Conservation (phyloP, 305 asterid genomes). For the Fraxinus sp. region DNA sequence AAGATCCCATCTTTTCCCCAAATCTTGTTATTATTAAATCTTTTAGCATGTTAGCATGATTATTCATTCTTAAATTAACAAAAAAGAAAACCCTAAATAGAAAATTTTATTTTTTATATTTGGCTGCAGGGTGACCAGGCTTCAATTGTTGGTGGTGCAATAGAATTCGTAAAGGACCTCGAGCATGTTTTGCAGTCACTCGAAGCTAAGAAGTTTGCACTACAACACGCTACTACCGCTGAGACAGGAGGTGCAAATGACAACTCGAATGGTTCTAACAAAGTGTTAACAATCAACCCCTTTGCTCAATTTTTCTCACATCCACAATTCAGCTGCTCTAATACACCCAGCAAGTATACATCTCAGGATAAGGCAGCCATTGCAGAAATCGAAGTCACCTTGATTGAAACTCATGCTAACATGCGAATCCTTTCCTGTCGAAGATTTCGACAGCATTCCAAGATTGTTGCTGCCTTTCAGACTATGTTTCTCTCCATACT, state of each 20-base stretch:
- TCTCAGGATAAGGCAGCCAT: constrained; percentile 56
- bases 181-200: constrained; percentile 77
- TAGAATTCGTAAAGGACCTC: constrained; percentile 83
- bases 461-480: constrained; percentile 60
- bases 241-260: background rate
- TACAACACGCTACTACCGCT: constrained; percentile 18
- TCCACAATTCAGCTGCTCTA: constrained; percentile 68
- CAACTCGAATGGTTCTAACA: background rate
- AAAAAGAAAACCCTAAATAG: background rate
- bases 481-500: constrained; percentile 57
- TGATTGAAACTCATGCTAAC: constrained; percentile 85
- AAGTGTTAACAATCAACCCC: constrained; percentile 31
- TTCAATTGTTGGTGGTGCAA: constrained; percentile 89
- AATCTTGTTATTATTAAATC: constrained; percentile 36
- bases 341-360: constrained; percentile 47
- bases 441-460: constrained; percentile 62
- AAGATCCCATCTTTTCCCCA: constrained; percentile 22
- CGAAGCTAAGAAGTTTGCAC: constrained; percentile 57
- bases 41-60: background rate
- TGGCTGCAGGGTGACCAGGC: constrained; percentile 80
- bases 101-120: background rate
- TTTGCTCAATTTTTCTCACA: constrained; percentile 68
- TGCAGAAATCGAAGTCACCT: constrained; percentile 75
- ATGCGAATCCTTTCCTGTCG: constrained; percentile 56
- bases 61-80: constrained; percentile 21